These are phyloP conservation scores for Cupressus sempervirens DNA, from an alignment of 75 land plant genomes.

Conservation along the genomic window DNA sequence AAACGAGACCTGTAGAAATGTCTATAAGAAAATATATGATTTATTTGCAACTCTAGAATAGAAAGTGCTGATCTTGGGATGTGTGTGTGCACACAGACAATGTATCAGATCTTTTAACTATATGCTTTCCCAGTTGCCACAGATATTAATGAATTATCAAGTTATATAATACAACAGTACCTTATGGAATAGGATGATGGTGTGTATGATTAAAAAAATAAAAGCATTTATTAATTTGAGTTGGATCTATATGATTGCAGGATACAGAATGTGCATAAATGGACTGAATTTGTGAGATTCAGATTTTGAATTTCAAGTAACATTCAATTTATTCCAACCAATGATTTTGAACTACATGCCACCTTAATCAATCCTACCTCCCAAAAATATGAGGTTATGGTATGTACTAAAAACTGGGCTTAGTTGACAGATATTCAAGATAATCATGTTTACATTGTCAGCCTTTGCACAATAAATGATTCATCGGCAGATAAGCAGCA, in stretches of 20 bases:
- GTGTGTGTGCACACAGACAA: background rate
- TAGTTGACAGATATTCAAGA: background rate
- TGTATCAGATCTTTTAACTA: background rate
- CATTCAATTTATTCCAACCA: background rate
- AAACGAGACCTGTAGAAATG: background rate
- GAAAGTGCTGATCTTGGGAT: background rate
- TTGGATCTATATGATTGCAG: background rate
- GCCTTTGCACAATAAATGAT: background rate
- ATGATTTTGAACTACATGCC: background rate
- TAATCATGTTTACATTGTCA: background rate
- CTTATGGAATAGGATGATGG: background rate
- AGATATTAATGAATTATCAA: background rate
- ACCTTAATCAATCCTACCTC: background rate
- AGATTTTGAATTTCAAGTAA: background rate
- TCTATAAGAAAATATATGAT: background rate
- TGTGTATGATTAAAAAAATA: background rate
- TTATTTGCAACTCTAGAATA: background rate
- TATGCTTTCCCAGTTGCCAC: background rate
- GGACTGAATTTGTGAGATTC: background rate
- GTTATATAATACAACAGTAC: background rate
- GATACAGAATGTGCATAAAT: background rate
- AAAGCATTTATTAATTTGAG: background rate
- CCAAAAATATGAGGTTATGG: background rate
- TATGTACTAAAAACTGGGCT: background rate
- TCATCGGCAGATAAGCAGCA: background rate